Conservation (phyloP, 2,329 filamentous ascomycete species). For the Cladosporium phlei region DNA sequence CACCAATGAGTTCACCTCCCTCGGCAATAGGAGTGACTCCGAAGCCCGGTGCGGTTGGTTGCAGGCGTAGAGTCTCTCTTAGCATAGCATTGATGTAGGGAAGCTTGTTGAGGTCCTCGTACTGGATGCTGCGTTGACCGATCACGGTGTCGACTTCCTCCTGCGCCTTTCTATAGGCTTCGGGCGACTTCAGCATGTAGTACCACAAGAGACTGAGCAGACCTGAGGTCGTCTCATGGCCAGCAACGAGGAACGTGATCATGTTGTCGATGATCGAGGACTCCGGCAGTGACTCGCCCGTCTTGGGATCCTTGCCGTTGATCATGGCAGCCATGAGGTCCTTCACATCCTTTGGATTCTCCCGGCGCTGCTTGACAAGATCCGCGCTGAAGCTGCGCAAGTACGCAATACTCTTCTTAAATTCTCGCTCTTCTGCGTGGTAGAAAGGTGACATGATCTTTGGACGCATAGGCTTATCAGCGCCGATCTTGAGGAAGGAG, state of each 20-base stretch:
- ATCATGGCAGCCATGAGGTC: slow-evolving; percentile 69
- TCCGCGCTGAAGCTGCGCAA: slow-evolving; percentile 54
- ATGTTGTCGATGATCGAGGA: slow-evolving; percentile 64
- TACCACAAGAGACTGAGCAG: slow-evolving; percentile 59
- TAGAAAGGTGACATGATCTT: slow-evolving; percentile 39
- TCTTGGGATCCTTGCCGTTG: slow-evolving; percentile 61
- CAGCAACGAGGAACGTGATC: slow-evolving; percentile 63
- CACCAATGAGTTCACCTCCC: slow-evolving; percentile 45
- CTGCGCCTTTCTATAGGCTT: slow-evolving; percentile 56
- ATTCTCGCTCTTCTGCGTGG: slow-evolving; percentile 42
- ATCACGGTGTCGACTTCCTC: slow-evolving; percentile 64
- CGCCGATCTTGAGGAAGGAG: slow-evolving; percentile 53
- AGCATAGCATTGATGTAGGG: slow-evolving; percentile 63
- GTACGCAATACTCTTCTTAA: slow-evolving; percentile 50
- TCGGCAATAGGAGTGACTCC: slow-evolving; percentile 52
- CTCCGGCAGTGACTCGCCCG: slow-evolving; percentile 60
- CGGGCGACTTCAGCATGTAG: slow-evolving; percentile 60
- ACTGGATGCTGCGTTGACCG: slow-evolving; percentile 52
- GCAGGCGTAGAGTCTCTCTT: slow-evolving; percentile 59
- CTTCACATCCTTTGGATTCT: slow-evolving; percentile 53
- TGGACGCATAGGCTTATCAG: slow-evolving; percentile 47
- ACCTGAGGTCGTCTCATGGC: slow-evolving; percentile 67
- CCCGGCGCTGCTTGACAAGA: slow-evolving; percentile 56
- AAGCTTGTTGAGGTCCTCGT: slow-evolving; percentile 60
- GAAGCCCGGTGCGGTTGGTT: slow-evolving; percentile 57